Conservation (phyloP, 306 rosid genomes). For the Fragaria ananassa region DNA sequence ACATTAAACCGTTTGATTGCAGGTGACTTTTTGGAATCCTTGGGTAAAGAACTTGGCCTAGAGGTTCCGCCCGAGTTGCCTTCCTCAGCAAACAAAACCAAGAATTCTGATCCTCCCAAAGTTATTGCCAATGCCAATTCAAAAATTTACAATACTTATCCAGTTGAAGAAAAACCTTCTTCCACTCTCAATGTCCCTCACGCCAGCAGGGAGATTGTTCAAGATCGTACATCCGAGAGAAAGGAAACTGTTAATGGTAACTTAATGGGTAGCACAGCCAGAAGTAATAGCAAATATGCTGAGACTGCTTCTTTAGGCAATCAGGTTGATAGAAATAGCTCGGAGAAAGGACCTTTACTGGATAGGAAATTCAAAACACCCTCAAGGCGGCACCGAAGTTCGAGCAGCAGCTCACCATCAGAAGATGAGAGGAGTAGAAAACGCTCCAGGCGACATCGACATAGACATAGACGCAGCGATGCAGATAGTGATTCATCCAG, state of each 20-base stretch:
- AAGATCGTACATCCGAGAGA: constrained; percentile 31
- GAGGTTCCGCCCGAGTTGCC: constrained; percentile 87
- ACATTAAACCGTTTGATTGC: constrained; percentile 85
- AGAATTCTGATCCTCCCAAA: constrained; percentile 35
- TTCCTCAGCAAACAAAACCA: constrained; percentile 41
- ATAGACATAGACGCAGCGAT: constrained; percentile 38
- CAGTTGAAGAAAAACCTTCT: constrained; percentile 26
- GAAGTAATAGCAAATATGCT: constrained; percentile 28
- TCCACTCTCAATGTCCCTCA: constrained; percentile 29
- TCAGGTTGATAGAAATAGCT: constrained; percentile 30
- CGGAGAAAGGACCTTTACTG: constrained; percentile 30
- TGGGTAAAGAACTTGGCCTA: constrained; percentile 93
- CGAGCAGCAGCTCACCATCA: constrained; percentile 44
- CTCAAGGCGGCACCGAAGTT: constrained; percentile 29
- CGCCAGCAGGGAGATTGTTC: constrained; percentile 26
- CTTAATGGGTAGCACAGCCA: constrained; percentile 39
- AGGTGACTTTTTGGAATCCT: constrained; percentile 90
- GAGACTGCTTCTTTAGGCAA: constrained; percentile 28
- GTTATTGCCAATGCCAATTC: constrained; percentile 37
- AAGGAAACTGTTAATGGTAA: constrained; percentile 33
- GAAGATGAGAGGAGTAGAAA: constrained; percentile 70
- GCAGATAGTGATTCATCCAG: constrained; percentile 52
- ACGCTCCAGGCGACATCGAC: constrained; percentile 44
- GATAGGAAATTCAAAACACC: constrained; percentile 39
- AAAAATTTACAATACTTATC: constrained; percentile 17